phyloP scores from a whole-genome alignment of 129 eudicot species.

The Flaveria robusta region DNA sequence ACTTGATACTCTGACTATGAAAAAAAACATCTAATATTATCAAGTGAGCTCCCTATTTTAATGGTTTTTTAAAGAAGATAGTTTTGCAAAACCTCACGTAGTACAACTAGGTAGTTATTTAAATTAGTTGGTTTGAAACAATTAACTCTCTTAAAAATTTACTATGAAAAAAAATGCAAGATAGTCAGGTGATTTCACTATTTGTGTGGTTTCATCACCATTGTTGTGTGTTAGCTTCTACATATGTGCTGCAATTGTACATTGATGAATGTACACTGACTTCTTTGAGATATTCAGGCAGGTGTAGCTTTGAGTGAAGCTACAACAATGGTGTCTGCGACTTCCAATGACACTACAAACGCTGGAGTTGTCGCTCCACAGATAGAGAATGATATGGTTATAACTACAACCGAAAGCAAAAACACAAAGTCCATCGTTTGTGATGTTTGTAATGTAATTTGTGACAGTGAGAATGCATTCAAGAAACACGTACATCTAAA shows the following conservation, averaged over 20 bases:
- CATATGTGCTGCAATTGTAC: neutral
- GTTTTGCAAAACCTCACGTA: too few species aligned
- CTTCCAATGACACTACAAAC: conserved; percentile 16
- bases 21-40: too few species aligned
- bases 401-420: neutral
- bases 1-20: too few species aligned
- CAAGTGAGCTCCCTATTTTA: too few species aligned
- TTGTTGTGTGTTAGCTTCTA: neutral
- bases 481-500: neutral
- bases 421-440: neutral
- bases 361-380: neutral
- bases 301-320: conserved; percentile 31
- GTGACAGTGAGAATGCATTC: too few species aligned
- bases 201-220: neutral
- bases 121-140: too few species aligned
- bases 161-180: neutral
- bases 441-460: too few species aligned
- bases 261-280: neutral
- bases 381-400: neutral
- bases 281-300: conserved; percentile 24
- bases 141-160: neutral
- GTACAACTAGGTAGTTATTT: too few species aligned
- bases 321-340: conserved; percentile 8
- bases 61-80: too few species aligned
- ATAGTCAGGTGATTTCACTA: neutral